Conservation (phyloP, 2,329 filamentous ascomycete genomes). For the Pestalotiopsis sp. region DNA sequence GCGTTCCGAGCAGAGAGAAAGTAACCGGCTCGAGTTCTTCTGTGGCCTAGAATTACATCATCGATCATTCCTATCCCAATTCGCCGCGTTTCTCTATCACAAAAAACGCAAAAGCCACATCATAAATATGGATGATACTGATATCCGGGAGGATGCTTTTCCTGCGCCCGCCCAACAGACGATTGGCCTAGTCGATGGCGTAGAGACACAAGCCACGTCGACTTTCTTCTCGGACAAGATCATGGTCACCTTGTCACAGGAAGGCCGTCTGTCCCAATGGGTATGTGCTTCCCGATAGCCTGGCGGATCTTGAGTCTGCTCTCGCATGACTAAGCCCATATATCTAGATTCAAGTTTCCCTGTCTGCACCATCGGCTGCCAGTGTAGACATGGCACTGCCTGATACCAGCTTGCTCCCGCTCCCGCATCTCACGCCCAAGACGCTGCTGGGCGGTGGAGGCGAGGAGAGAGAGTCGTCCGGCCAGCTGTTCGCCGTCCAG, state of each 20-base stretch:
- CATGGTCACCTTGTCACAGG: constrained; percentile 84
- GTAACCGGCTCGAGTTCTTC: too few relatives aligned
- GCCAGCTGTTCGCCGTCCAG: constrained; percentile 87
- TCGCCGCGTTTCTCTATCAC: not conserved
- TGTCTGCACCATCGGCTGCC: constrained; percentile 69
- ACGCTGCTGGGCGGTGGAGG: constrained; percentile 85
- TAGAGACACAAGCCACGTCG: constrained; percentile 72
- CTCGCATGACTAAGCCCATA: constrained; percentile 8
- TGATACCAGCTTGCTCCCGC: constrained; percentile 63
- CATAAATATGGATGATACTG: constrained; percentile 41
- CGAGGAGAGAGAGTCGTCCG: constrained; percentile 77
- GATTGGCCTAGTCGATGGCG: constrained; percentile 65
- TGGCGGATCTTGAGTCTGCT: not conserved
- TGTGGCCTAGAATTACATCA: not conserved
- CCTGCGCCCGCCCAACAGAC: constrained; percentile 66
- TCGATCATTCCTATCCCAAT: not conserved
- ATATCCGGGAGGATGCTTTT: constrained; percentile 60
- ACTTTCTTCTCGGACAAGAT: constrained; percentile 88
- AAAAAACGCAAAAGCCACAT: not conserved
- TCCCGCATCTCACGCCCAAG: constrained; percentile 81
- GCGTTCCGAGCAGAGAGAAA: too few relatives aligned
- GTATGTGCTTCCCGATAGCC: constrained; percentile 50
- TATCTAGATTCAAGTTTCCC: constrained; percentile 74
- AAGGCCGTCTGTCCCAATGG: constrained; percentile 88
- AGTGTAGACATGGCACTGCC: constrained; percentile 63